Evolutionary conservation across 495 filamentous ascomycete species (phyloP).

Genomic region (Xylaria castorea): DNA sequence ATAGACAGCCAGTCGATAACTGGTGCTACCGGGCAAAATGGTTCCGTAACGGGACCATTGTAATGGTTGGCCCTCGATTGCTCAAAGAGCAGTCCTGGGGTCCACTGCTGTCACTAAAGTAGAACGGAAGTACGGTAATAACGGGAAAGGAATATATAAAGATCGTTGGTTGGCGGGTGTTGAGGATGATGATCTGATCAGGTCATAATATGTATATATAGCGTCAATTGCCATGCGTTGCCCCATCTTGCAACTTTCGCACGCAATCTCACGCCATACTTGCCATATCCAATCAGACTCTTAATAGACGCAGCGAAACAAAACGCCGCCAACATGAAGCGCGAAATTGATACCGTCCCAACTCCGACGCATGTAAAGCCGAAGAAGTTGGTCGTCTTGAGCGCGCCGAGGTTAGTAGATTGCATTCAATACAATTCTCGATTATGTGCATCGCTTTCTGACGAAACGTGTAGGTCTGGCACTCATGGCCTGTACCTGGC

Average conservation of each 20-base stretch:
- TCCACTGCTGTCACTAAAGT: neutral
- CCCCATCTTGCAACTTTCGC: neutral
- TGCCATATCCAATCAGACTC: constrained; percentile 11
- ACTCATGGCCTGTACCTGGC: constrained; percentile 41
- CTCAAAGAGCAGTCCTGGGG: neutral
- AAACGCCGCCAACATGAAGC: constrained; percentile 32
- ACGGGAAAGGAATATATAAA: neutral
- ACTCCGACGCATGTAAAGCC: constrained; percentile 33
- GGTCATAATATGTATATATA: neutral
- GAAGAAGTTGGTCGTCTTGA: constrained; percentile 41
- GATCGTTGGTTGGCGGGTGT: neutral
- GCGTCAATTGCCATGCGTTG: neutral
- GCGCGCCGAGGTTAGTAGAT: constrained; percentile 36
- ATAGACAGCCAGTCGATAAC: neutral
- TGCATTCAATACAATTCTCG: neutral
- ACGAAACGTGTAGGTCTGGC: constrained; percentile 34
- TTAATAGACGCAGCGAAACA: neutral
- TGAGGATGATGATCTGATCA: neutral
- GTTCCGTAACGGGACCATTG: neutral
- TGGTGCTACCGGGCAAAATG: neutral
- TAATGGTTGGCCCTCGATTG: constrained; percentile 1
- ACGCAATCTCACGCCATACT: constrained; percentile 14
- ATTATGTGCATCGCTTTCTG: constrained; percentile 11
- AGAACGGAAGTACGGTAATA: neutral
- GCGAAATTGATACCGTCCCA: constrained; percentile 36